These are phyloP conservation scores for Botrytis squamosa DNA, from an alignment of 2,329 filamentous ascomycete genomes.

Conservation along the genomic window DNA sequence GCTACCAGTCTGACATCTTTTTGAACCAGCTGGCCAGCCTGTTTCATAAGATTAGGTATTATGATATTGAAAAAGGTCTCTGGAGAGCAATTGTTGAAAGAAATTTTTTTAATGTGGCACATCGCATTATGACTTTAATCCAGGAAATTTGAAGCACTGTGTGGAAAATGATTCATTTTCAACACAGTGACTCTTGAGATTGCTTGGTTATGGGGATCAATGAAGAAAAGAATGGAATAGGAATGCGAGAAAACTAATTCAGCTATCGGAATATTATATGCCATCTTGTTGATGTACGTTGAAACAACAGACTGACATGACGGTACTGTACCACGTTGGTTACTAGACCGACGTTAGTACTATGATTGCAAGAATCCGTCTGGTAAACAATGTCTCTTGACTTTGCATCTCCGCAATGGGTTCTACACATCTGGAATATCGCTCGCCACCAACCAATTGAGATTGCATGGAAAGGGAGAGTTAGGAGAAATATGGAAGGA, in stretches of 20 bases:
- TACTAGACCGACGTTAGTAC: not conserved
- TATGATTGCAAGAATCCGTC: not conserved
- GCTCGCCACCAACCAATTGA: not conserved
- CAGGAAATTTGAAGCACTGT: not conserved
- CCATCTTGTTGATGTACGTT: not conserved
- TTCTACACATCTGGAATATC: not conserved
- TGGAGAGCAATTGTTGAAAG: not conserved
- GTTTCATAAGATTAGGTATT: not conserved
- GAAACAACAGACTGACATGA: not conserved
- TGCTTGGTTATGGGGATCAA: not conserved
- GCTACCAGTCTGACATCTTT: not conserved
- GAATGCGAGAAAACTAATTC: not conserved
- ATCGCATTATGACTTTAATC: not conserved
- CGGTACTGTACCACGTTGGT: not conserved
- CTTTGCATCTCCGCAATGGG: not conserved
- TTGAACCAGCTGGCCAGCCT: not conserved
- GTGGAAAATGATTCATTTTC: not conserved
- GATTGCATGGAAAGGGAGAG: not conserved
- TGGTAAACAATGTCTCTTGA: not conserved
- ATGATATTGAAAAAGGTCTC: not conserved
- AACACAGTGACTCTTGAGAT: not conserved
- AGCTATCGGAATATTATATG: not conserved
- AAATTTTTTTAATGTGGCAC: too few species aligned
- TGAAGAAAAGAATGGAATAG: not conserved
- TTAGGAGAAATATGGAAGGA: not conserved